Conservation (phyloP, 2,329 filamentous ascomycete species). For the Myrmaecium sp. region DNA sequence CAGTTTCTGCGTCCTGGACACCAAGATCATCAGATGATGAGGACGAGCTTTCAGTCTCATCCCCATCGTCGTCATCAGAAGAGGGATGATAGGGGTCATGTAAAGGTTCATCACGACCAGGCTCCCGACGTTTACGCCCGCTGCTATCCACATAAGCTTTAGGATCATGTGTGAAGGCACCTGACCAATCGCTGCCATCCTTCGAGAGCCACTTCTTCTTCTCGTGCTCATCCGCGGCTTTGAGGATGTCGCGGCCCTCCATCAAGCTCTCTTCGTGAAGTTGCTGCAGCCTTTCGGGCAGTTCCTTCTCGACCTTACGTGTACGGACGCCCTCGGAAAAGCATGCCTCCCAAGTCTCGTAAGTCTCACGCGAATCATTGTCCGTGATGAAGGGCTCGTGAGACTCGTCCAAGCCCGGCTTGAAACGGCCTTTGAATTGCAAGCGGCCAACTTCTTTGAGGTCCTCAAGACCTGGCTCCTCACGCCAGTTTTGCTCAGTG, state of each 20-base stretch:
- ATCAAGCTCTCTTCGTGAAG: slow-evolving; percentile 70
- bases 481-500: slow-evolving; percentile 55
- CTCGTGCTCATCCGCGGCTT: slow-evolving; percentile 52
- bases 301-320: slow-evolving; percentile 51
- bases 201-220: slow-evolving; percentile 63
- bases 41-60: slow-evolving; percentile 21
- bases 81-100: slow-evolving; percentile 34
- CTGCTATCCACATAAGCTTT: slow-evolving; percentile 37
- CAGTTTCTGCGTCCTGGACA: slow-evolving; percentile 36
- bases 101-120: slow-evolving; percentile 33
- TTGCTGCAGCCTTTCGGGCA: slow-evolving; percentile 54
- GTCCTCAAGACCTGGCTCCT: slow-evolving; percentile 55
- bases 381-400: slow-evolving; percentile 72
- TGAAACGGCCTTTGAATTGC: slow-evolving; percentile 67
- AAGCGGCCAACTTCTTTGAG: slow-evolving; percentile 68
- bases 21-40: slow-evolving; percentile 36
- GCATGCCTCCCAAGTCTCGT: slow-evolving; percentile 88
- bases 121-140: slow-evolving; percentile 38
- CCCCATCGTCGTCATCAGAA: slow-evolving; percentile 26
- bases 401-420: slow-evolving; percentile 73
- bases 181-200: slow-evolving; percentile 72
- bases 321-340: slow-evolving; percentile 68
- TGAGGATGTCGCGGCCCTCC: slow-evolving; percentile 65
- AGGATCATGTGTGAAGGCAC: slow-evolving; percentile 69
- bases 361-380: slow-evolving; percentile 82